Percentiles rank a stretch among this genome's conserved stretches.
phyloP scores from a whole-genome alignment of 768 basidiomycete genomes.

The Pisolithus orientalis region DNA sequence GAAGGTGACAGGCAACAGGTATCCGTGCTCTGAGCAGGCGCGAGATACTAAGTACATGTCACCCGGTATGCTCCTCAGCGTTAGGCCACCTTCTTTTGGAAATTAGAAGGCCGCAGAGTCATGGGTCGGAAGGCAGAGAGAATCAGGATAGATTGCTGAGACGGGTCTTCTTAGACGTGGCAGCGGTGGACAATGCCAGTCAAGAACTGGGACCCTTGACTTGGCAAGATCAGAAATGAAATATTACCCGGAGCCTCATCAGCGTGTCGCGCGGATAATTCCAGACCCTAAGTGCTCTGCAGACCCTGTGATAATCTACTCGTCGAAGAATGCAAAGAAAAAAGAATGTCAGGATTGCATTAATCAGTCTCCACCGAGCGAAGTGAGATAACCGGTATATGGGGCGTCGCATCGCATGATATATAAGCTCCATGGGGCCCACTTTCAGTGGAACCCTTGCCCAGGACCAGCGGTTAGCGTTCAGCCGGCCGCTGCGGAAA shows the following conservation, averaged over 20 bases:
- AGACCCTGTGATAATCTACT: too few relatives aligned
- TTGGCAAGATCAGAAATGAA: neutral
- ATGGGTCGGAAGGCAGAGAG: neutral
- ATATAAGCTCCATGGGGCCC: neutral
- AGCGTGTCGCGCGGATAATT: too few relatives aligned
- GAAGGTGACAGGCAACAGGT: neutral
- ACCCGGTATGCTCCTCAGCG: neutral
- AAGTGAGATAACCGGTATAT: neutral
- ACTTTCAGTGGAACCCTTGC: constrained; percentile 1
- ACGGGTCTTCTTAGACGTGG: neutral
- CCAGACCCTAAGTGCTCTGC: too few relatives aligned
- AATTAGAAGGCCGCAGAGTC: neutral
- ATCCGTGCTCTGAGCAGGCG: neutral
- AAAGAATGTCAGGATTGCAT: neutral
- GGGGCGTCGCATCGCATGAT: neutral
- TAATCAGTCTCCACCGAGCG: neutral
- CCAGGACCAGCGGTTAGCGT: neutral
- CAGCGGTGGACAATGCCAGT: neutral
- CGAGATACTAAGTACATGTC: neutral
- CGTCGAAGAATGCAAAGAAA: neutral
- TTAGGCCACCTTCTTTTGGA: neutral
- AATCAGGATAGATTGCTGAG: neutral
- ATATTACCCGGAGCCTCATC: neutral
- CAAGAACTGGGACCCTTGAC: neutral
- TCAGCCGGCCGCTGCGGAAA: neutral